Evolutionary conservation across 2,329 filamentous ascomycete genomes (phyloP), one percentile per base, ranked within the genome.

Genomic region (Xylariaceae sp.): DNA sequence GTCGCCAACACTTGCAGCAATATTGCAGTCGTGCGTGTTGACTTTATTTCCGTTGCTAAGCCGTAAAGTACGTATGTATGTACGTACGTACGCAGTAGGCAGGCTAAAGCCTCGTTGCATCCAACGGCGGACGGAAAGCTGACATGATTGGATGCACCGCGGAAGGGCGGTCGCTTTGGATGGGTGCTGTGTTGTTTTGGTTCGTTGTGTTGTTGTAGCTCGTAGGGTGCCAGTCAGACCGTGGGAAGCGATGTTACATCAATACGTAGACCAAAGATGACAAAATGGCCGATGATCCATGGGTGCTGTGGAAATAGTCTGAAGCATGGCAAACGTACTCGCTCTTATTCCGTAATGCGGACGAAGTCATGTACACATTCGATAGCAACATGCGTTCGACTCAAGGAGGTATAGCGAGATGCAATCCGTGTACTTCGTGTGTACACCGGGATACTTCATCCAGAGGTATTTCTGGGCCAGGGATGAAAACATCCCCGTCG

Each of bases 241-340:
- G 42, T 30, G 23, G 47, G 47, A 56, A 49, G 47, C 48, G 51
- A 61, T 42, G 55, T 52, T 55, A 54, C 58, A 55, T 54, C 58
- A 53, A 34, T 59, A 17, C 45, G 53, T 54, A 56, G 58, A 47
- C 51, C 50, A 47, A 30, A 51, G 51, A 61, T 59, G 53, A 59
- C 57, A 61, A n/a, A 59, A 56, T 56, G 55, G 48, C 4, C 52
- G 59, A 58, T 51, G 61, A 52, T 53, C 56, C 56, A 59, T 51
- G 48, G 23, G 39, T 52, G 56, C 61, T 37, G 57, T 60, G 57
- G 48, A 45, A 50, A 49, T 42, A 42, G 37, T 42, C 37, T 42
- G 11, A 30, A 30, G 23, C 23, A 30, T 30, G 23, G 23, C 23
- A 30, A 30, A 30, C 23, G 23, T 30, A 30, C 17, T 30, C 23